Conservation (phyloP, 495 filamentous ascomycete genomes). For the Hamigera avellanea region DNA sequence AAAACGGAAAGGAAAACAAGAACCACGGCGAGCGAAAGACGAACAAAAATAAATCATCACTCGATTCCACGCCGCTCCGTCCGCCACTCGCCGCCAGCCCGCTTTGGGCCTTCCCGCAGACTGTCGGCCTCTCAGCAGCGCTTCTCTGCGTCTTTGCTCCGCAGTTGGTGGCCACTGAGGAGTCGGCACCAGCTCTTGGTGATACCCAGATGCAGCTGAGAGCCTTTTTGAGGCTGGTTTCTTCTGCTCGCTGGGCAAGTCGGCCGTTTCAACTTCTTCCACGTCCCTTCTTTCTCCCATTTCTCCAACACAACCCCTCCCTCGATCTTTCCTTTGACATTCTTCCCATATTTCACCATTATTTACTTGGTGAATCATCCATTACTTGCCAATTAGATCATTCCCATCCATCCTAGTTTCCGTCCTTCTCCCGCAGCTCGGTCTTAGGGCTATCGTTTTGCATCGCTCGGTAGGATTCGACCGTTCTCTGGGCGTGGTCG, state of each 20-base stretch:
- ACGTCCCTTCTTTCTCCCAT: background rate
- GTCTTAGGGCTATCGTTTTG: too few species aligned
- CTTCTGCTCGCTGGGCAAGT: background rate
- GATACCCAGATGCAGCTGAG: background rate
- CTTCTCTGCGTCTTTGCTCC: too few species aligned
- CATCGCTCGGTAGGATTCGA: background rate
- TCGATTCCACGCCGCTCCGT: too few species aligned
- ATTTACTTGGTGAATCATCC: too few species aligned
- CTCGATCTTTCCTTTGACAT: conserved; percentile 1
- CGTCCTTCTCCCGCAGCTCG: too few species aligned
- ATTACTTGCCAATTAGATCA: too few species aligned
- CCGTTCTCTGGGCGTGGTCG: conserved; percentile 9
- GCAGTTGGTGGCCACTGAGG: background rate
- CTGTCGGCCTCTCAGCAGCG: conserved; percentile 2
- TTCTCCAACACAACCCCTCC: background rate
- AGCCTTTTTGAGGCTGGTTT: too few species aligned
- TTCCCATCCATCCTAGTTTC: too few species aligned
- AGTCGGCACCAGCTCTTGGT: background rate
- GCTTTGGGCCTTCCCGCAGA: conserved; percentile 16
- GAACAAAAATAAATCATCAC: too few species aligned
- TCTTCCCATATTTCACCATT: background rate
- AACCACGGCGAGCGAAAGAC: too few species aligned
- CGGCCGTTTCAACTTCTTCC: conserved; percentile 3
- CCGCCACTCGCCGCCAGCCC: conserved; percentile 1
- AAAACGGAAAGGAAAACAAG: too few species aligned